Conservation (phyloP, 2,329 filamentous ascomycete genomes). For the Neopestalotiopsis rosae region DNA sequence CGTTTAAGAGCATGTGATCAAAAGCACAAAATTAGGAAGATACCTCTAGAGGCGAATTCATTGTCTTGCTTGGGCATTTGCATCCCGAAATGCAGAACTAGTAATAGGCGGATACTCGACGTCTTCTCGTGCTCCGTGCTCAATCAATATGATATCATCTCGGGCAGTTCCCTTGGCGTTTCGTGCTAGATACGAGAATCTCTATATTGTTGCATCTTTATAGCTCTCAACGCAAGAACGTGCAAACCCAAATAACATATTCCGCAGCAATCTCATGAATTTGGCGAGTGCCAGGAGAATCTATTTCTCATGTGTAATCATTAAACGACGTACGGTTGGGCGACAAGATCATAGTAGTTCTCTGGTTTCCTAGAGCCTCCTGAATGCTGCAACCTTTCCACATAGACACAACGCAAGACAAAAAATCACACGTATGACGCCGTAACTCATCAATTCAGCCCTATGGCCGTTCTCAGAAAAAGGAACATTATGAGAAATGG, state of each 20-base stretch:
- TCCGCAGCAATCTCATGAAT: neutral
- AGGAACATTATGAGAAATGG: conserved; percentile 30
- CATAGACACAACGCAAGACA: conserved; percentile 20
- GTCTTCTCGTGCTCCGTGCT: neutral
- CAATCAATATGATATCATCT: neutral
- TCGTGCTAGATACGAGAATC: too few species aligned
- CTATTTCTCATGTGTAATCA: conserved; percentile 5
- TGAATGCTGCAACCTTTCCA: conserved; percentile 23
- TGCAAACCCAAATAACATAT: neutral
- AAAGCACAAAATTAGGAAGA: neutral
- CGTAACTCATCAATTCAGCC: conserved; percentile 39
- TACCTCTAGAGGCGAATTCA: neutral
- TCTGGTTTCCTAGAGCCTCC: conserved; percentile 19
- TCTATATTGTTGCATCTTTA: neutral
- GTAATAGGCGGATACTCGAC: neutral
- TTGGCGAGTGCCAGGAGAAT: conserved; percentile 1
- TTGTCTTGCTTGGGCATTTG: neutral
- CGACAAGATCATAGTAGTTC: conserved; percentile 17
- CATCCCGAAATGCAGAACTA: neutral
- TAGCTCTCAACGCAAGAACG: neutral
- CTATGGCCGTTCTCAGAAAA: conserved; percentile 32
- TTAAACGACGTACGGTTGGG: conserved; percentile 15
- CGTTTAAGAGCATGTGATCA: neutral
- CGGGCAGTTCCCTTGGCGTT: too few species aligned
- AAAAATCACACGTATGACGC: conserved; percentile 37